Conservation (phyloP, 306 rosid genomes). For the Alnus glutinosa region DNA sequence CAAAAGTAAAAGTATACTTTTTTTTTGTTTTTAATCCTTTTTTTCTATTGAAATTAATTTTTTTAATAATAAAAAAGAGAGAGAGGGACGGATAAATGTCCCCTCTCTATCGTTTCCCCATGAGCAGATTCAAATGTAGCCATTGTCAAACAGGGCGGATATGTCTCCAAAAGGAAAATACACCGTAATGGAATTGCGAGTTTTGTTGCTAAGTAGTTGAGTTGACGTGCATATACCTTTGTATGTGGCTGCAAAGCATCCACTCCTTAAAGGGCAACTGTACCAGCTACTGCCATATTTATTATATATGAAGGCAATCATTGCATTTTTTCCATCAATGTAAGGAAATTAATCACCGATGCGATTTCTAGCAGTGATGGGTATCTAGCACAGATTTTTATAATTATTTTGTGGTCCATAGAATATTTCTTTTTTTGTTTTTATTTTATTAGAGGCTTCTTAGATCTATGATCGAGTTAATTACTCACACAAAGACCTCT, state of each 20-base stretch:
- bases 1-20: too few species aligned
- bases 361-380: too few species aligned
- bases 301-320: slow-evolving; percentile 23
- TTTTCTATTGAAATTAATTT: too few species aligned
- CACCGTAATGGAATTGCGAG: background rate
- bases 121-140: background rate
- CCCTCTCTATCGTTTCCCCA: too few species aligned
- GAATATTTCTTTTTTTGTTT: background rate
- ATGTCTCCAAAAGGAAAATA: background rate
- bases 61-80: too few species aligned
- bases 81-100: too few species aligned
- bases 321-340: slow-evolving; percentile 10
- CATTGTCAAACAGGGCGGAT: background rate
- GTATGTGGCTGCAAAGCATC: background rate
- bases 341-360: background rate
- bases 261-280: background rate
- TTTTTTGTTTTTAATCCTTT: too few species aligned
- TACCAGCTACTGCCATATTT: slow-evolving; percentile 10
- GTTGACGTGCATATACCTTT: background rate
- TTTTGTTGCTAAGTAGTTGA: too few species aligned
- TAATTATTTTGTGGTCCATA: background rate
- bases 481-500: too few species aligned
- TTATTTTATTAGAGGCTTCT: too few species aligned
- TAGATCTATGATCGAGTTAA: too few species aligned
- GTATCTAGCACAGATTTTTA: background rate